Evolutionary conservation across 2,329 filamentous ascomycete species (phyloP).

Genomic region (Cercospora berteroae): DNA sequence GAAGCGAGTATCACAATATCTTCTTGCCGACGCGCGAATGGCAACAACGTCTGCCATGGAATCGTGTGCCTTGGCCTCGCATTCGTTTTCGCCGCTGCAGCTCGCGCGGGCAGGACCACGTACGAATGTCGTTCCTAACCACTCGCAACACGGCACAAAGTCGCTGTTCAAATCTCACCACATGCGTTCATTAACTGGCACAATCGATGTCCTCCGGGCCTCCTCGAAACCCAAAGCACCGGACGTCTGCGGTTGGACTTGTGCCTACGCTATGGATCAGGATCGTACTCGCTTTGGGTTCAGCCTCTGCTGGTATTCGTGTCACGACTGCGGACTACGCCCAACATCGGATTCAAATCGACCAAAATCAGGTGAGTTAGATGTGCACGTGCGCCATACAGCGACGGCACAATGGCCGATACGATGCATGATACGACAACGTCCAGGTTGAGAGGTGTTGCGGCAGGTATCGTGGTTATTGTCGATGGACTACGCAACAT

Average conservation of each 20-base stretch:
- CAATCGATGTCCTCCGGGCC: slow-evolving; percentile 63
- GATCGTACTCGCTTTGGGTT: slow-evolving; percentile 60
- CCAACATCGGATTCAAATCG: slow-evolving; percentile 45
- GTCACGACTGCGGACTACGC: slow-evolving; percentile 50
- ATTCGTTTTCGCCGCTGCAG: neutral
- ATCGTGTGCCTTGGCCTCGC: neutral
- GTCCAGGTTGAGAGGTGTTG: slow-evolving; percentile 48
- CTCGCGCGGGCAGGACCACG: neutral
- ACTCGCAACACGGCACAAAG: slow-evolving; percentile 79
- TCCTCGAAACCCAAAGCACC: slow-evolving; percentile 79
- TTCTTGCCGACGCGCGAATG: neutral
- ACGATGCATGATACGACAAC: slow-evolving; percentile 43
- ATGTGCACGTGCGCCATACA: neutral
- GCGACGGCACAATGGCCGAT: neutral
- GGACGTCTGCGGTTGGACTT: slow-evolving; percentile 62
- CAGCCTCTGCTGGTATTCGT: slow-evolving; percentile 46
- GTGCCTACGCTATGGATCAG: slow-evolving; percentile 47
- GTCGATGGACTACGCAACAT: slow-evolving; percentile 30
- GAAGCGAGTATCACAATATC: neutral
- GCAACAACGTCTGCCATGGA: neutral
- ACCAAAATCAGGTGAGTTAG: slow-evolving; percentile 26
- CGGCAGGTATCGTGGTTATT: slow-evolving; percentile 47
- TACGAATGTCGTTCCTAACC: slow-evolving; percentile 34
- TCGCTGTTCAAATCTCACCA: slow-evolving; percentile 61
- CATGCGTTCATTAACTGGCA: slow-evolving; percentile 51